Base-by-base conservation (phyloP, 345 rosid genomes). In the Crucihimalaya himalaica region DNA sequence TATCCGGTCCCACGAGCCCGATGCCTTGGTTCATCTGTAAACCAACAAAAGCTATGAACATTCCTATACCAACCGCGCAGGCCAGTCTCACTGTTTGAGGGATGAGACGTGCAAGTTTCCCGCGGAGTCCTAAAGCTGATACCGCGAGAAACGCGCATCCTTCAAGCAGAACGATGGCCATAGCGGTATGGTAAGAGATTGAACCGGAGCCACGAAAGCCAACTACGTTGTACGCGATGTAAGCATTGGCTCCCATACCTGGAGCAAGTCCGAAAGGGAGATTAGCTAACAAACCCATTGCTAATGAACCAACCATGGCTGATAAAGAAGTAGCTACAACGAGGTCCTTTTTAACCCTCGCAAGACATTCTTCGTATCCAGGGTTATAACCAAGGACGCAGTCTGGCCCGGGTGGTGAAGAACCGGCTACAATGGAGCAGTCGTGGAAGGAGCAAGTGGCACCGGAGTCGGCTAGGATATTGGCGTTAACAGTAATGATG, bases 221-320 rank as follows among this genome's bases (percentile, higher is more conserved):
- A 23, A 94, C 87, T 12, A 88, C 56, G 80, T 91, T 89, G 70
- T 91, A 94, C 12, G 97, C 86, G 54, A 87, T 55, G 75, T 88
- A 91, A 63, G 97, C 93, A 32, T 91, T 89, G 0, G 95, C 80
- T 25, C 98, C 98, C 98, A 94, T 94, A 4, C 84, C 96, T 0
- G 98, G 97, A 70, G 98, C 98, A 71, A 91, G 73, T 6, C 86
- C 96, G 11, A 94, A 73, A 42, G 98, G 98, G 43, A 91, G 80
- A 66, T 94, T 94, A 61, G 97, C 91, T 9, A 88, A 35, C 4
- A 88, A 20, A 5, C 98, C 97, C 98, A 91, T 89, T 5, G 91
- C 90, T 21, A 93, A 56, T 0, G 90, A 91, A 19, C 89, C 92
- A 0, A 93, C 70, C 96, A 89, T 89, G 35, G 95, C 79, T 14